A percentile compares a stretch with the other conserved stretches of the same genome.
Evolutionary conservation across 2,329 filamentous ascomycete species (phyloP).

Genomic region (Hirsutella minnesotensis): DNA sequence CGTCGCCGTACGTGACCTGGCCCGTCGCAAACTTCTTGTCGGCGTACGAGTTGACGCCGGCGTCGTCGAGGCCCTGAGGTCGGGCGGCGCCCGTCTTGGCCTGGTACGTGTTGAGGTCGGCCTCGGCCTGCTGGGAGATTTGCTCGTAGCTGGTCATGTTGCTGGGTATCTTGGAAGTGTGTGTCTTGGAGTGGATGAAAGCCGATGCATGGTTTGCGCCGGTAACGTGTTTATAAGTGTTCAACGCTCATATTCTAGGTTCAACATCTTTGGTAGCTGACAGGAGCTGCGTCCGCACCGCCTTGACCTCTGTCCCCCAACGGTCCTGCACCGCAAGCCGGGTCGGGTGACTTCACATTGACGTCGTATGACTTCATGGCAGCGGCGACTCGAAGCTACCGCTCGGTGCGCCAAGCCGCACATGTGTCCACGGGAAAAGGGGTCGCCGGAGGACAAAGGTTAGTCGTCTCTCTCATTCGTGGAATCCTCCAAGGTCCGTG

Average conservation of each 20-base stretch:
- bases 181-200: neutral
- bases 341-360: slow-evolving; percentile 4
- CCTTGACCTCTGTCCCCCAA: neutral
- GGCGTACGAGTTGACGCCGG: slow-evolving; percentile 27
- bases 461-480: too few relatives aligned
- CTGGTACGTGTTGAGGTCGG: slow-evolving; percentile 34
- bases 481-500: too few relatives aligned
- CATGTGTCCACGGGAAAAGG: too few relatives aligned
- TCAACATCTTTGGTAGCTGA: too few relatives aligned
- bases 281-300: neutral
- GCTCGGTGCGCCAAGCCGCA: too few relatives aligned
- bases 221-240: too few relatives aligned
- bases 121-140: slow-evolving; percentile 33
- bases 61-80: slow-evolving; percentile 24
- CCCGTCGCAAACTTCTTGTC: slow-evolving; percentile 28
- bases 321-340: too few relatives aligned
- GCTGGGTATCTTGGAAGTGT: neutral
- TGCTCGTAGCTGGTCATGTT: slow-evolving; percentile 24
- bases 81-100: slow-evolving; percentile 33
- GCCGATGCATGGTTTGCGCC: neutral
- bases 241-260: neutral
- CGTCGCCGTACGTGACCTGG: slow-evolving; percentile 21
- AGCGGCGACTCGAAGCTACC: too few relatives aligned
- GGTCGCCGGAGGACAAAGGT: too few relatives aligned
- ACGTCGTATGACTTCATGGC: slow-evolving; percentile 7